A percentile compares a stretch with the other conserved stretches of the same genome.
phyloP scores from a whole-genome alignment of 768 basidiomycete species.

The Tulasnella sp. region DNA sequence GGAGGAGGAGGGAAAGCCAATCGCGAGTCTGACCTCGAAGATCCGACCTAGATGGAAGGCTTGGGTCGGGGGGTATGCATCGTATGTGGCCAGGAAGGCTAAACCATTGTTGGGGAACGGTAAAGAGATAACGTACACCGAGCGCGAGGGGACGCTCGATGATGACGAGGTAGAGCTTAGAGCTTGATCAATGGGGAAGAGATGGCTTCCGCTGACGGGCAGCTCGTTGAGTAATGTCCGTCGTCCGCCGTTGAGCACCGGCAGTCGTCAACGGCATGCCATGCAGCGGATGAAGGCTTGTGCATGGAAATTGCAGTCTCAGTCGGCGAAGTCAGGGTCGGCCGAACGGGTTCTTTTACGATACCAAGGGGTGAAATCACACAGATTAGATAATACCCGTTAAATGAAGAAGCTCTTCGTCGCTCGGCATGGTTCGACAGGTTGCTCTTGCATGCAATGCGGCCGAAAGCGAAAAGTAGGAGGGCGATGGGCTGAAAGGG shows the following conservation, averaged over 20 bases:
- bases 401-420: background rate
- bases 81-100: background rate
- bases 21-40: conserved; percentile 4
- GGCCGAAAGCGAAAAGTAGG: background rate
- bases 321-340: conserved; percentile 17
- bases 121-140: conserved; percentile 10
- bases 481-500: background rate
- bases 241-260: background rate
- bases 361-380: background rate
- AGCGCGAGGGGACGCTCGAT: background rate
- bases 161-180: background rate
- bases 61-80: background rate
- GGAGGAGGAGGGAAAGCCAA: background rate
- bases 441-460: too few species aligned
- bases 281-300: background rate
- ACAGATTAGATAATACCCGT: background rate
- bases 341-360: conserved; percentile 5
- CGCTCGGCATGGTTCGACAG: too few species aligned
- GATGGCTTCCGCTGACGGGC: conserved; percentile 4
- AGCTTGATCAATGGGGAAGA: background rate
- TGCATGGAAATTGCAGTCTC: conserved; percentile 4
- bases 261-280: background rate
- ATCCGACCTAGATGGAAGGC: conserved; percentile 15
- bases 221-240: conserved; percentile 10
- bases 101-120: background rate